phyloP scores from a whole-genome alignment of 2,329 filamentous ascomycete genomes.

The Xylogone sp. region DNA sequence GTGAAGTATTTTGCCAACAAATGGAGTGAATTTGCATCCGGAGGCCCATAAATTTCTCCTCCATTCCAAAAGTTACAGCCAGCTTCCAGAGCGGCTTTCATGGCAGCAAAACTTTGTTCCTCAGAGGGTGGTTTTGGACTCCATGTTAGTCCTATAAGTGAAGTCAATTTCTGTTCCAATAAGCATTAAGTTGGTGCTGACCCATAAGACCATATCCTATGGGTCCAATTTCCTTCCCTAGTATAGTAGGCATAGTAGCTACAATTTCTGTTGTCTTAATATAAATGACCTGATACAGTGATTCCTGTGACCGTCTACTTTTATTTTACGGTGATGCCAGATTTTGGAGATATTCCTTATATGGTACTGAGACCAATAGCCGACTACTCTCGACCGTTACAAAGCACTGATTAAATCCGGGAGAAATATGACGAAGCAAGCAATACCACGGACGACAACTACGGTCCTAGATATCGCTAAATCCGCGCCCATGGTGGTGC shows the following conservation, averaged over 20 bases:
- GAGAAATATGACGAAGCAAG: not conserved
- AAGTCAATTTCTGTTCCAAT: not conserved
- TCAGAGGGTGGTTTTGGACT: slow-evolving; percentile 27
- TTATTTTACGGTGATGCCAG: too few relatives aligned
- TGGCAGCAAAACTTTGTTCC: slow-evolving; percentile 46
- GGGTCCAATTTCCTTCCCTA: slow-evolving; percentile 41
- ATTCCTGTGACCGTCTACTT: too few relatives aligned
- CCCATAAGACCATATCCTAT: slow-evolving; percentile 50
- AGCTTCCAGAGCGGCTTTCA: slow-evolving; percentile 46
- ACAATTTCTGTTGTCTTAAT: not conserved
- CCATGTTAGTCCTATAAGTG: slow-evolving; percentile 20
- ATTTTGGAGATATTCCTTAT: too few relatives aligned
- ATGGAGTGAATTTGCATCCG: slow-evolving; percentile 53
- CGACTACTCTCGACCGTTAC: too few relatives aligned
- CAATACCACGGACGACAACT: not conserved
- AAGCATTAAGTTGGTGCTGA: slow-evolving; percentile 2
- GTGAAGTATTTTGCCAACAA: slow-evolving; percentile 58
- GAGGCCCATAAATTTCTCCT: slow-evolving; percentile 60
- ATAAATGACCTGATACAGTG: too few relatives aligned
- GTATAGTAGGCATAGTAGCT: slow-evolving; percentile 1
- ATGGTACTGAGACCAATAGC: too few relatives aligned
- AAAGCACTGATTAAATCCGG: too few relatives aligned
- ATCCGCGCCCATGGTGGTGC: not conserved
- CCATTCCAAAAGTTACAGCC: slow-evolving; percentile 56
- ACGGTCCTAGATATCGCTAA: not conserved